phyloP scores from a whole-genome alignment of 805 yeast species.

The Metschnikowia proteae region DNA sequence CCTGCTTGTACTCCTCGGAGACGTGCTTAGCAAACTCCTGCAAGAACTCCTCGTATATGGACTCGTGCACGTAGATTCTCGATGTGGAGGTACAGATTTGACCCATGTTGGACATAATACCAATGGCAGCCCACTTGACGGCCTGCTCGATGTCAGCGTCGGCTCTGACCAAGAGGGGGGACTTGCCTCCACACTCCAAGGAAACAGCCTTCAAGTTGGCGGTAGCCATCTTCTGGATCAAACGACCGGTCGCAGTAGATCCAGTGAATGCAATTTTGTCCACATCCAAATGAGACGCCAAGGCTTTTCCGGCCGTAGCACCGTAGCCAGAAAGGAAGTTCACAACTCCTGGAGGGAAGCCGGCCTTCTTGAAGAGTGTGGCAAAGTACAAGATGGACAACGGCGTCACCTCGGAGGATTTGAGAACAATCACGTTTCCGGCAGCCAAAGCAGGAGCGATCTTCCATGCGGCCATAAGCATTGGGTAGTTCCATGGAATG shows the following conservation, averaged over 20 bases:
- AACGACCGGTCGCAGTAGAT: slow-evolving; percentile 62
- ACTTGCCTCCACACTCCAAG: slow-evolving; percentile 71
- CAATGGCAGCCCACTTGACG: slow-evolving; percentile 63
- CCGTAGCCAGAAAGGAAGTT: slow-evolving; percentile 73
- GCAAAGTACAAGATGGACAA: slow-evolving; percentile 63
- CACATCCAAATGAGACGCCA: slow-evolving; percentile 57
- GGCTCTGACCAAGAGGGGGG: slow-evolving; percentile 57
- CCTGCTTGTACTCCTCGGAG: slow-evolving; percentile 49
- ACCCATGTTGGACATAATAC: slow-evolving; percentile 62
- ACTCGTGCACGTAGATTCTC: slow-evolving; percentile 55
- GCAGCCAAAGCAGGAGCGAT: slow-evolving; percentile 80
- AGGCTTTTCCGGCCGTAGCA: slow-evolving; percentile 60
- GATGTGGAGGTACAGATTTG: slow-evolving; percentile 70
- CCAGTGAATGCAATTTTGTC: slow-evolving; percentile 65
- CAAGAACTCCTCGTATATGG: slow-evolving; percentile 52
- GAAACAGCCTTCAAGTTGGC: slow-evolving; percentile 59
- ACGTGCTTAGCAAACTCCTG: slow-evolving; percentile 44
- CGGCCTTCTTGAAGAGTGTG: slow-evolving; percentile 55
- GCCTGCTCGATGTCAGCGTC: slow-evolving; percentile 67
- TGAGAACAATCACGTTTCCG: slow-evolving; percentile 69
- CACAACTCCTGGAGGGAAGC: slow-evolving; percentile 73
- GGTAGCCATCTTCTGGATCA: slow-evolving; percentile 60
- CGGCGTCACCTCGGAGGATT: slow-evolving; percentile 76
- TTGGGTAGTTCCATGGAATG: slow-evolving; percentile 72
- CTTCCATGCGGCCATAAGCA: slow-evolving; percentile 74